Percentiles rank a stretch among this genome's conserved stretches.
Conservation (phyloP, 768 basidiomycete genomes). For the Strobilomyces echinocephalus region DNA sequence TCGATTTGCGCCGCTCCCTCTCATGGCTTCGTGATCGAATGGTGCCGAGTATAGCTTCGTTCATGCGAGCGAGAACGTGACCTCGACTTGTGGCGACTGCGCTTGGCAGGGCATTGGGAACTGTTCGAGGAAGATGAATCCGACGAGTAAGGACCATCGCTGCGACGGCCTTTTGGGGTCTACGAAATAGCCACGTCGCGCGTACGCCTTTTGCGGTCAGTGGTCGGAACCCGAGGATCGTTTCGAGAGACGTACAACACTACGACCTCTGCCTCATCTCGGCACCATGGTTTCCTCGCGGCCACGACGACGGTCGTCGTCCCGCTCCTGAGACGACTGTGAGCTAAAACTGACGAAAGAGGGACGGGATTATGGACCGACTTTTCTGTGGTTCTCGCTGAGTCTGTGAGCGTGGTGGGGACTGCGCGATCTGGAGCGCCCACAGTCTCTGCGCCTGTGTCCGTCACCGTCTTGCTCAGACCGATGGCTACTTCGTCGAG, state of each 20-base stretch:
- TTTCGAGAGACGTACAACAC: slow-evolving; percentile 26
- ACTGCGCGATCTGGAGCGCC: slow-evolving; percentile 24
- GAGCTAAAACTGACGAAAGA: background rate
- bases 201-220: slow-evolving; percentile 26
- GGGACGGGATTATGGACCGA: background rate
- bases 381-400: slow-evolving; percentile 6
- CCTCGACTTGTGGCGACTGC: slow-evolving; percentile 15
- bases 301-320: slow-evolving; percentile 1
- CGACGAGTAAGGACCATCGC: slow-evolving; percentile 19
- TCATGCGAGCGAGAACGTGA: slow-evolving; percentile 22
- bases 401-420: slow-evolving; percentile 7
- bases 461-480: slow-evolving; percentile 11
- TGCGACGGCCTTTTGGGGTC: slow-evolving; percentile 19
- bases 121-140: slow-evolving; percentile 14
- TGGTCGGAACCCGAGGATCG: background rate
- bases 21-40: slow-evolving; percentile 28
- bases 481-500: slow-evolving; percentile 7
- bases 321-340: slow-evolving; percentile 7
- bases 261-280: slow-evolving; percentile 19
- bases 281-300: slow-evolving; percentile 1
- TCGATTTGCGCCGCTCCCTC: slow-evolving; percentile 22
- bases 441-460: slow-evolving; percentile 4
- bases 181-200: slow-evolving; percentile 12
- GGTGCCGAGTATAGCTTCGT: slow-evolving; percentile 7
- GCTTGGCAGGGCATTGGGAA: slow-evolving; percentile 13